These are phyloP conservation scores for Rhizopogon roseolus DNA, from an alignment of 768 basidiomycete genomes.

Conservation along the genomic window DNA sequence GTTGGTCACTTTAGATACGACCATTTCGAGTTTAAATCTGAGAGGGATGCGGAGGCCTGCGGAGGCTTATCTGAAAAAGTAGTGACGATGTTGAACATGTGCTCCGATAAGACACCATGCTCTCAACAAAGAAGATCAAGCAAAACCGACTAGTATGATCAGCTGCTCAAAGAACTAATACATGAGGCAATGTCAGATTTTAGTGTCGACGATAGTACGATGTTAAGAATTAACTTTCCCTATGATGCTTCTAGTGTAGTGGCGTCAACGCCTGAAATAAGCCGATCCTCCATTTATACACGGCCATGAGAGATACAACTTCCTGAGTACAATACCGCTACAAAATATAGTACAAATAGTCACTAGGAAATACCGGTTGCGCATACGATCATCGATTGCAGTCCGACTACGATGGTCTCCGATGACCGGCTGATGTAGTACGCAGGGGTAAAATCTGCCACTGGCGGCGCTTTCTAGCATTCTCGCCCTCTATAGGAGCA, in stretches of 20 bases:
- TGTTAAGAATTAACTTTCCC: too few species aligned
- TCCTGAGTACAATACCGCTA: neutral
- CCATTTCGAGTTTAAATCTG: neutral
- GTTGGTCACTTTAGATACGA: neutral
- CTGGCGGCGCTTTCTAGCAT: conserved; percentile 36
- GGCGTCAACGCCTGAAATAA: neutral
- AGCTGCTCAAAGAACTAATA: neutral
- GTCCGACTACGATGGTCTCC: neutral
- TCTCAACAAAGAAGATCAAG: neutral
- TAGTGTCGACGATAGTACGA: neutral
- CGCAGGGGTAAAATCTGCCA: conserved; percentile 48
- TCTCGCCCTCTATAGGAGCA: conserved; percentile 23
- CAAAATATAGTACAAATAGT: neutral
- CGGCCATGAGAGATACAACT: neutral
- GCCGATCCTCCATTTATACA: too few species aligned
- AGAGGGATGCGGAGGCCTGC: neutral
- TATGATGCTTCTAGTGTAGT: too few species aligned
- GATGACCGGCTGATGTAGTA: conserved; percentile 18
- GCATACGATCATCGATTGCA: neutral
- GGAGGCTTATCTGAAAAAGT: neutral
- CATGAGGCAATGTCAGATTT: neutral
- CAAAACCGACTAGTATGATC: neutral
- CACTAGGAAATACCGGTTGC: neutral
- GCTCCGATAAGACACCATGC: neutral
- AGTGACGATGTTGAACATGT: neutral